Evolutionary conservation across 441 rosid species (phyloP).

Genomic region (Erodium moschatum): DNA sequence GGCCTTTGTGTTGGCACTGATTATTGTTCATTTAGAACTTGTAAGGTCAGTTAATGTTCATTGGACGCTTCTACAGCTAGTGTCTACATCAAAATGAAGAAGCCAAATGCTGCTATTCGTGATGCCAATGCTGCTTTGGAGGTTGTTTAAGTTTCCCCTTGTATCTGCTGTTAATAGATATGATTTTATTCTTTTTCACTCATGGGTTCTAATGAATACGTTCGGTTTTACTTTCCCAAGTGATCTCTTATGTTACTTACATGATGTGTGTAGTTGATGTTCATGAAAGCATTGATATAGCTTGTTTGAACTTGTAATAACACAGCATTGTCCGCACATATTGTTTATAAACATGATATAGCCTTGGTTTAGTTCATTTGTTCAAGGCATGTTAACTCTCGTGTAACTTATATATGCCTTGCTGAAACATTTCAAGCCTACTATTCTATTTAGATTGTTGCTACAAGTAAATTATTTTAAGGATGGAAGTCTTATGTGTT

Average conservation of each 20-base stretch:
- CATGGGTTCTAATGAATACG: not conserved
- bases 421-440: not conserved
- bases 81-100: slow-evolving; percentile 88
- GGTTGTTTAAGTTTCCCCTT: slow-evolving; percentile 29
- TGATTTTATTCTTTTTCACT: not conserved
- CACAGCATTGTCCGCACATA: no score
- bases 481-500: slow-evolving; percentile 12
- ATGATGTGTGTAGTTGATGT: no score
- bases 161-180: not conserved
- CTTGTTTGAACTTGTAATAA: no score
- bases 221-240: not conserved
- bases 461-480: not conserved
- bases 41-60: slow-evolving; percentile 1
- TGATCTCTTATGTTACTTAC: no score
- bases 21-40: not conserved
- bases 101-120: slow-evolving; percentile 90
- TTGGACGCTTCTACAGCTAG: slow-evolving; percentile 46
- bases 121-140: slow-evolving; percentile 88
- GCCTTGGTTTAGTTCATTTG: no score
- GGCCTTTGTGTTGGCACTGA: not conserved
- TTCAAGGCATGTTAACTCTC: not conserved
- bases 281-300: no score
- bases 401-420: not conserved
- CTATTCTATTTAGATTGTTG: not conserved
- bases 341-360: no score